These are phyloP conservation scores for Glycine soja DNA, from an alignment of 306 rosid species.

Conservation along the genomic window DNA sequence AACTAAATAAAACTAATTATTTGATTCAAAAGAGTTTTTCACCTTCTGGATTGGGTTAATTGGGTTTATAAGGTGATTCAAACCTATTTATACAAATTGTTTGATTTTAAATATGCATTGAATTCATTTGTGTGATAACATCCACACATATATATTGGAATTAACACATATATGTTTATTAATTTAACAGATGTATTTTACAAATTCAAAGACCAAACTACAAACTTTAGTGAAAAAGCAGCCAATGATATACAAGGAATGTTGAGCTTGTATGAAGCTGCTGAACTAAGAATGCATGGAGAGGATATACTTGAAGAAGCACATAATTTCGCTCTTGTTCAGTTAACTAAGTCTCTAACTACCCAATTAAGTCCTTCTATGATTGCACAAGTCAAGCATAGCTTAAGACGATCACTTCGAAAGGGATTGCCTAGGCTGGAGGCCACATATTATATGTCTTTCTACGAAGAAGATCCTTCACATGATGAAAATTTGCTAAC, in stretches of 20 bases:
- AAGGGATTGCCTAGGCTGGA: conserved; percentile 49
- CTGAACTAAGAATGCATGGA: conserved; percentile 49
- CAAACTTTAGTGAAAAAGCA: background rate
- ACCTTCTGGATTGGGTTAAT: background rate
- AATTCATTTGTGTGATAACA: too few relatives aligned
- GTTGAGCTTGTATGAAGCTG: conserved; percentile 59
- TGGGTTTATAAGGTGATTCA: background rate
- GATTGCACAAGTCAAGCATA: conserved; percentile 44
- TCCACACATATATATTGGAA: background rate
- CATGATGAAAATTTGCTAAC: conserved; percentile 46
- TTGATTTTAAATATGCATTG: background rate
- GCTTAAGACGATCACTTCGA: conserved; percentile 47
- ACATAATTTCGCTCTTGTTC: background rate
- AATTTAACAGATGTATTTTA: background rate
- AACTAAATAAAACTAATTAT: too few relatives aligned
- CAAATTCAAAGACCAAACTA: background rate
- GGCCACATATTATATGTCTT: conserved; percentile 47
- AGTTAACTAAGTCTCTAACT: background rate
- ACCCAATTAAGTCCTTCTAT: conserved; percentile 33
- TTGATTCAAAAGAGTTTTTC: too few relatives aligned
- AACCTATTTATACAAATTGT: background rate
- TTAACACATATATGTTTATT: background rate
- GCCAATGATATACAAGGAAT: conserved; percentile 42
- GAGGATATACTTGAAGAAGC: conserved; percentile 60
- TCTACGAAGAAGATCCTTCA: conserved; percentile 51